phyloP scores from a whole-genome alignment of 1,284 basidiomycete species.

The Xerocomus minutiporus region DNA sequence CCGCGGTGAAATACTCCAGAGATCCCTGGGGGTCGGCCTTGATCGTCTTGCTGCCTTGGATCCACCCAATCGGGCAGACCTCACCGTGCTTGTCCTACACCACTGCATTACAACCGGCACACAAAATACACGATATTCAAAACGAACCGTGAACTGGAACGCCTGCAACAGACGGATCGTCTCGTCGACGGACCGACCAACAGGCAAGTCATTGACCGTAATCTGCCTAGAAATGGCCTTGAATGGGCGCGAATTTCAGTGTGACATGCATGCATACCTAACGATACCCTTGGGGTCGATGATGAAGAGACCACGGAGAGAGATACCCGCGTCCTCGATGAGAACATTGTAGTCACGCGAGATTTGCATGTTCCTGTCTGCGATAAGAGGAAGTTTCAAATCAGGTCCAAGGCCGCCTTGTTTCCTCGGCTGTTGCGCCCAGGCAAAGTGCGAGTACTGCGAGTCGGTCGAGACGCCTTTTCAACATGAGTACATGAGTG shows the following conservation, averaged over 20 bases:
- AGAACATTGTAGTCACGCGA: slow-evolving; percentile 80
- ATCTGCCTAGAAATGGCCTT: slow-evolving; percentile 52
- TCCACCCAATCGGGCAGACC: slow-evolving; percentile 89
- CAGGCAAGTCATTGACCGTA: slow-evolving; percentile 85
- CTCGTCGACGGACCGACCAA: slow-evolving; percentile 88
- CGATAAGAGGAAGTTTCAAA: slow-evolving; percentile 74
- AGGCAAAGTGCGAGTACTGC: slow-evolving; percentile 83
- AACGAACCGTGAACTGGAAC: slow-evolving; percentile 79
- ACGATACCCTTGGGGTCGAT: slow-evolving; percentile 85
- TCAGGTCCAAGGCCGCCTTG: slow-evolving; percentile 85
- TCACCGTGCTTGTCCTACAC: slow-evolving; percentile 79
- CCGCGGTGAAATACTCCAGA: slow-evolving; percentile 67
- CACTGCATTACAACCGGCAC: background rate
- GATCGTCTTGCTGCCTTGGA: slow-evolving; percentile 69
- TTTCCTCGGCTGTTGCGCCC: slow-evolving; percentile 75
- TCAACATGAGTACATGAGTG: background rate
- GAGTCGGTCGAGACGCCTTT: slow-evolving; percentile 81
- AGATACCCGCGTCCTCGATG: slow-evolving; percentile 79
- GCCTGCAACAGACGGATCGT: slow-evolving; percentile 85
- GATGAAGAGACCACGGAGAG: slow-evolving; percentile 83
- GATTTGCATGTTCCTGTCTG: slow-evolving; percentile 67
- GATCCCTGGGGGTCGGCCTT: slow-evolving; percentile 71
- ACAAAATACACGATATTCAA: background rate
- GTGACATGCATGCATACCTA: slow-evolving; percentile 38
- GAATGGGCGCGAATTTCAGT: background rate